A percentile compares a stretch with the other conserved stretches of the same genome.
Evolutionary conservation across 257 asterid genomes (phyloP).

Genomic region (Gentiana macrophylla): DNA sequence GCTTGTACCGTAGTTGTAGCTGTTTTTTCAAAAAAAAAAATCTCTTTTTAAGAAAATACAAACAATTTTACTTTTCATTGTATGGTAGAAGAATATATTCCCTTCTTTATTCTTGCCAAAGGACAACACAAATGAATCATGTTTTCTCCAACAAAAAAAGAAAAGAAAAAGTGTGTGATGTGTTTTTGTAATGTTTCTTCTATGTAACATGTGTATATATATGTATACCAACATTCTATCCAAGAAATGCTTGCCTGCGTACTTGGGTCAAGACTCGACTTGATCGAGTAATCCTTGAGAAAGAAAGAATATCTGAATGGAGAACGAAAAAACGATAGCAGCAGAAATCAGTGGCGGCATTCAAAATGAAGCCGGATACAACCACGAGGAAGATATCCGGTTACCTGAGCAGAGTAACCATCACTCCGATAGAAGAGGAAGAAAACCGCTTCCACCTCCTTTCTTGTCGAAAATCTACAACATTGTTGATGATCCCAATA

Average conservation of each 20-base stretch:
- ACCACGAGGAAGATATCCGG: background rate
- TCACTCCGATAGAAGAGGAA: background rate
- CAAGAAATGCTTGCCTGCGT: no score
- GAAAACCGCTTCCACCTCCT: slow-evolving; percentile 18
- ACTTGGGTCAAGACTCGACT: no score
- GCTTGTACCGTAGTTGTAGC: no score
- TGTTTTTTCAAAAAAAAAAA: no score
- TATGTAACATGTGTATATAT: no score
- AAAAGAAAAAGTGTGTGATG: background rate
- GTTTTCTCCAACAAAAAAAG: background rate
- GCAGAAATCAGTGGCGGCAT: background rate
- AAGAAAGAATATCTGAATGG: no score
- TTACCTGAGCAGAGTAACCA: background rate
- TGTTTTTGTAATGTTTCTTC: no score
- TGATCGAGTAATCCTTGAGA: no score
- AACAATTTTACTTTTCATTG: background rate
- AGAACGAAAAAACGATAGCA: background rate
- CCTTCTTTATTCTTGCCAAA: background rate
- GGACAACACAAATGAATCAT: background rate
- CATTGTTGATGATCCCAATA: slow-evolving; percentile 30
- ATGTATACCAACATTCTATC: no score
- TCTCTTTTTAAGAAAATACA: no score
- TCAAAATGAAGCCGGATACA: background rate
- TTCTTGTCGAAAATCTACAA: slow-evolving; percentile 29
- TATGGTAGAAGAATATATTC: background rate